Base-by-base conservation (phyloP, 768 basidiomycete species). In the Mycena sanguinolenta region DNA sequence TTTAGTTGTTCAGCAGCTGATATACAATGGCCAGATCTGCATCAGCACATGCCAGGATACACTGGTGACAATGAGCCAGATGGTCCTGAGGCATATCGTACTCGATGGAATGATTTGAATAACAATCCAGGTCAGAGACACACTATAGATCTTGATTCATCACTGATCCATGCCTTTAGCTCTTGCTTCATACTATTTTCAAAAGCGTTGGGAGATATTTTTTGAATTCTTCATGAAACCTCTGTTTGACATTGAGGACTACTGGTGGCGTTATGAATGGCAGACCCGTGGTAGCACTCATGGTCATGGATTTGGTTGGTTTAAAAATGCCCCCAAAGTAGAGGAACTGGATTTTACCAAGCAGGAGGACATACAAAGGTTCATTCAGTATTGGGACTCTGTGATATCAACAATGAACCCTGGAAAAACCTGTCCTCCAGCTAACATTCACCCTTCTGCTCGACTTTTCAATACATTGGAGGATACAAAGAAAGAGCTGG, bases 261-360 rank as follows among this genome's bases (percentile, higher is more conserved):
- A 54, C 28, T 78, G 76, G 77, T 76, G 66, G 63, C 65, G 73
- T 30, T 75, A 70, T 67, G 74, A 76, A 57, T 76, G 74, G 74
- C 76, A 73, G 58, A 61, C 68, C 28, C 71, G 71, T 39, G 76
- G 76, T 0, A 77, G 76, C 53, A 69, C 73, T 49, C 76, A 78
- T 65, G 53, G 76, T 7, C 77, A 78, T 70, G 76, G 76, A 4
- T 79, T 79, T 52, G 50, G 77, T 1, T 79, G 78, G 78, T 21
- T 78, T 3, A 59, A 65, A 42, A 69, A 74, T 65, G 76, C 77
- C 12, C 78, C 77, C 4, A 63, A 68, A 21, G 60, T 69, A 4
- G 76, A 78, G 17, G 30, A 63, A 28, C 39, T 76, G 16, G 70
- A 62, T 21, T 38, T 44, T 0, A 46, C 42, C 0, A 58, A 70